Evolutionary conservation across 441 rosid species (phyloP).

Genomic region (Gossypium trilobum): DNA sequence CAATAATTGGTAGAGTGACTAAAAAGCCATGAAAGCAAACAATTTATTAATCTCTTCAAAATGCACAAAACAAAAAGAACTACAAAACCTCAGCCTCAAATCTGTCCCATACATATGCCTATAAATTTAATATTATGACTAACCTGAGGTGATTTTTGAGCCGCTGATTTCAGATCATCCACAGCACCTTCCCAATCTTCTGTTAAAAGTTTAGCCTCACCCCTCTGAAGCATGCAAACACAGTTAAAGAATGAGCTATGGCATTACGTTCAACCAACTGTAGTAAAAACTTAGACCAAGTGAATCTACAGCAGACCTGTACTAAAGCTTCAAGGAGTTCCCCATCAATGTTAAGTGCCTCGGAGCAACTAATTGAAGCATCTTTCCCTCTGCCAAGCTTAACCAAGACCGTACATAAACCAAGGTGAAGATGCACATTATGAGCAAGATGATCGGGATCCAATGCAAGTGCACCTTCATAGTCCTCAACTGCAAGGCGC

Average conservation of each 20-base stretch:
- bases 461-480: conserved; percentile 65
- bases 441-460: conserved; percentile 86
- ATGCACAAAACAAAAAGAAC: not conserved
- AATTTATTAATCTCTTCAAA: not conserved
- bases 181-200: conserved; percentile 99
- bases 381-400: conserved; percentile 93
- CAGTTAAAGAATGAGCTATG: not conserved
- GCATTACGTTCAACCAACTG: not conserved
- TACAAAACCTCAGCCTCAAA: no score
- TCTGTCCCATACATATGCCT: no score
- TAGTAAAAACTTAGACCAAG: not conserved
- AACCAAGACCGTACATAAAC: conserved; percentile 77
- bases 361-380: conserved; percentile 63
- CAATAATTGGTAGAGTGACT: not conserved
- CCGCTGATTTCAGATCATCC: conserved; percentile 72
- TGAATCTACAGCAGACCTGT: conserved; percentile 41
- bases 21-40: not conserved
- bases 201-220: conserved; percentile 79
- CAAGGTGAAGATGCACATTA: conserved; percentile 86
- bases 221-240: conserved; percentile 41
- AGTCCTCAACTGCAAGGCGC: conserved; percentile 79
- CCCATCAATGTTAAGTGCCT: conserved; percentile 66
- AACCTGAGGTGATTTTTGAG: conserved; percentile 83
- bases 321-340: conserved; percentile 79
- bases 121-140: conserved; percentile 16